Base-by-base conservation (phyloP, 352 stramenopile species). In the Thraustochytrium striatum region DNA sequence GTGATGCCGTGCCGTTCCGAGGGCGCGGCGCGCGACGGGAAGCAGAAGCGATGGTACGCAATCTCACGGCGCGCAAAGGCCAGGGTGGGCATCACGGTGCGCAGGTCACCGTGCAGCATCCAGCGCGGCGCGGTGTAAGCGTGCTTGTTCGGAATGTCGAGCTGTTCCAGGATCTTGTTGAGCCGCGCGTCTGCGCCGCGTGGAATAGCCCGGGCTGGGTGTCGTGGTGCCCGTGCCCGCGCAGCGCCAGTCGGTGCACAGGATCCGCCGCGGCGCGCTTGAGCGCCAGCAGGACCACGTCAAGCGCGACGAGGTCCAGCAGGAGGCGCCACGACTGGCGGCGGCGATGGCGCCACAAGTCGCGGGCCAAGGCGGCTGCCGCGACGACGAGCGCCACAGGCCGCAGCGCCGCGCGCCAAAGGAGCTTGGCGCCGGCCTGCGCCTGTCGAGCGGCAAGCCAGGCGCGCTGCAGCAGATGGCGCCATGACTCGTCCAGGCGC, bases 41-140 rank as follows among this genome's bases (percentile, higher is more conserved):
- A 75, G 65, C 65, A 36, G 0, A 35, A 75, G 11, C 65, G 65
- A 7, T 21, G 25, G 65, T 75, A 75, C 5, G 44, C 19, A 7
- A 75, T 11, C 16, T 25, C 41, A 3, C 32, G 16, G 19, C 11
- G 32, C 13, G 13, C 11, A 38, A 47, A 61, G 3, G 44, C 21
- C 11, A 75, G 21, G 0, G 65, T 75, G 7, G 65, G 52, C 30
- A 61, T 36, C 0, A 75, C 65, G 8, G 65, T 75, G 35, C 65
- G 44, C 39, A 61, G 32, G 52, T 75, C 65, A 38, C 65, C 65
- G 30, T 75, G 65, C 21, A 61, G 28, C 21, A 75, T 35, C 44
- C 44, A 75, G 9, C 44, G 25, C n/a, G 65, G 65, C 39, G 65
- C 11, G 5, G 11, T 5, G 36, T 75, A 75, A n/a, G n/a, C n/a